These are phyloP conservation scores for Mortierella sp. DNA, from an alignment of 371 early-diverging fungal species.

Conservation along the genomic window DNA sequence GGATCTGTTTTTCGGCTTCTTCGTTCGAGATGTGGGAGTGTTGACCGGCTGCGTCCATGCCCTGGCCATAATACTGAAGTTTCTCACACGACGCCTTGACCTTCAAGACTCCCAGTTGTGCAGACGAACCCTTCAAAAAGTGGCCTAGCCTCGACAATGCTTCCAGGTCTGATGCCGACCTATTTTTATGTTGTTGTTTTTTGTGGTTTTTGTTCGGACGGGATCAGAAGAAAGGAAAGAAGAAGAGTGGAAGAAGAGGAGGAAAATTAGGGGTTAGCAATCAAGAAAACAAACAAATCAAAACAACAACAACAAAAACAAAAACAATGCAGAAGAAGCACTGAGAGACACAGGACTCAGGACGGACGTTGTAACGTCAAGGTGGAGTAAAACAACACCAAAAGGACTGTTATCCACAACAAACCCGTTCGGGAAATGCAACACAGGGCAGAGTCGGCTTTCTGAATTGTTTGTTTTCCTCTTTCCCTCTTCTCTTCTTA, in stretches of 20 bases:
- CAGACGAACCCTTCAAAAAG: constrained; percentile 93
- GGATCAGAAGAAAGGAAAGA: no score
- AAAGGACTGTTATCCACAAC: no score
- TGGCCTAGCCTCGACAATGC: constrained; percentile 88
- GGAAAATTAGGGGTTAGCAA: background rate
- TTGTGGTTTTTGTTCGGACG: no score
- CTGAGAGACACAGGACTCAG: constrained; percentile 2
- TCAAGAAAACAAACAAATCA: background rate
- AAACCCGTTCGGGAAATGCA: no score
- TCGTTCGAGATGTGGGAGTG: constrained; percentile 59
- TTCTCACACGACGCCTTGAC: constrained; percentile 88
- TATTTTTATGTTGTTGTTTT: no score
- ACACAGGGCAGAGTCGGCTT: no score
- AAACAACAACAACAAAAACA: background rate
- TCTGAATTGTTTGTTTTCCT: no score
- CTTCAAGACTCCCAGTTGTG: constrained; percentile 87
- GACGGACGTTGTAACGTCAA: background rate
- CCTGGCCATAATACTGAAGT: constrained; percentile 87
- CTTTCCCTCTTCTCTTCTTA: no score
- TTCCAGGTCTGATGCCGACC: constrained; percentile 72
- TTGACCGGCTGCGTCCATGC: constrained; percentile 76
- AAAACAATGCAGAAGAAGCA: background rate
- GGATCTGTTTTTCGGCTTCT: constrained; percentile 73
- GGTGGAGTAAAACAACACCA: no score
- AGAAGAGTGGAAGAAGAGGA: background rate